Evolutionary conservation across 2,329 filamentous ascomycete species (phyloP), one percentile per base, ranked within the genome.

Genomic region (Xylariaceae sp.): DNA sequence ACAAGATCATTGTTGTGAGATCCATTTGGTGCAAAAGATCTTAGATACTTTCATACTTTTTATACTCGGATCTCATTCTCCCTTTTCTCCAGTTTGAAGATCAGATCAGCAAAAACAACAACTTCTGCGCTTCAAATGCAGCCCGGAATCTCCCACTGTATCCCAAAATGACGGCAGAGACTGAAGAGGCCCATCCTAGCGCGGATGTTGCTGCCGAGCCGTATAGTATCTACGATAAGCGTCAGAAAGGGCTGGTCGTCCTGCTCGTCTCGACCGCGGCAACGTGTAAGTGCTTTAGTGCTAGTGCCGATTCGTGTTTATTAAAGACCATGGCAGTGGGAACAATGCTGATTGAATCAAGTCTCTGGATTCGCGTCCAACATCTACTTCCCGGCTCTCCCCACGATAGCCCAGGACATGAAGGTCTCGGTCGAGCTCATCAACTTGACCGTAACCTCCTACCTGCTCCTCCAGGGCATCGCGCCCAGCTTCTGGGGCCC

Each of bases 381-480:
- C 50, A 79, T 79, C 3, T 80, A 79, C 65, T 78, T 77, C 50
- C 77, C 76, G 1, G 75, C 76, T 0, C 68, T 79, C 6, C 70
- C 72, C 7, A 69, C 71, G 3, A 70, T 80, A 6, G 73, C 76
- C 4, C 58, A 64, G 1, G 74, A 77, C 37, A 63, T 79, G 0
- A 43, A 70, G 34, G 71, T 78, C n/a, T 70, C 70, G 0, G 59
- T 68, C 5, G 65, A 67, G 34, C 63, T 71, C 6, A 70, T 76
- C 55, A 77, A 75, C 50, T 65, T 77, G 42, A 74, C 74, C 0
- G 64, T 78, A 0, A 78, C 76, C 2, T 72, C 73, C 0, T 78
- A 78, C 47, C 68, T 77, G 54, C 74, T 83, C 27, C 75, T 83
- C 37, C 80, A 83, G 69, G 80, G 74, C 2, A 59, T 84, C 0